Base-by-base conservation (phyloP, 768 basidiomycete species). In the Kwoniella botswanensis region DNA sequence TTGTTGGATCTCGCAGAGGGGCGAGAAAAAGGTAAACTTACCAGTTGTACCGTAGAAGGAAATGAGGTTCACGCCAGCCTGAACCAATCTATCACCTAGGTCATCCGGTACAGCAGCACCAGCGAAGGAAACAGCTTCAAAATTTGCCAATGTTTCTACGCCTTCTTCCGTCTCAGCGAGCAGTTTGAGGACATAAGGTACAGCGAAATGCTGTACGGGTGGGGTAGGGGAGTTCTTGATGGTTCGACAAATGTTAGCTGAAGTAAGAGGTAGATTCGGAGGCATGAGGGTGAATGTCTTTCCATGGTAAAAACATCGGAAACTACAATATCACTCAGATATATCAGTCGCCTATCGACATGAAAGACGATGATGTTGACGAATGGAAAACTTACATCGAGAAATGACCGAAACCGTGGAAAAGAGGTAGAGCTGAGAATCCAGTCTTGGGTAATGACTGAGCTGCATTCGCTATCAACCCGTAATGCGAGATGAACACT, bases 41-140 rank as follows among this genome's bases (percentile, higher is more conserved):
- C 85, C 87, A 44, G 87, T 85, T 52, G 85, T 81, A 1, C 88
- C 88, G 75, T 87, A 88, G 59, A 85, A 82, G 11, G 86, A 85
- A 13, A 87, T 83, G 12, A 89, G 82, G 24, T 85, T 86, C 3
- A 89, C 86, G 1, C 88, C 88, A 41, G 85, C 82, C 0, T 82
- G 83, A 3, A 86, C 85, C 15, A 89, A 84, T 50, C 86, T 82
- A 65, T 88, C 86, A 1, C 89, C 88, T 1, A 89, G 79, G 56
- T 88, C 88, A 53, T 88, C 80, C 24, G 89, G 87, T 55, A 88
- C 84, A 4, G 89, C 83, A 13, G 86, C 86, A 1, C 88, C 88
- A 29, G 86, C 87, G 70, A 85, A 88, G 24, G 84, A 84, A 35
- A 88, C 87, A n/a, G 87, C 74, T 55, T 88, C 85, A 74, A 88